Evolutionary conservation across 192 early-diverging fungal species (phyloP), one percentile per base, ranked within the genome.

Genomic region (Pilaira anomala): DNA sequence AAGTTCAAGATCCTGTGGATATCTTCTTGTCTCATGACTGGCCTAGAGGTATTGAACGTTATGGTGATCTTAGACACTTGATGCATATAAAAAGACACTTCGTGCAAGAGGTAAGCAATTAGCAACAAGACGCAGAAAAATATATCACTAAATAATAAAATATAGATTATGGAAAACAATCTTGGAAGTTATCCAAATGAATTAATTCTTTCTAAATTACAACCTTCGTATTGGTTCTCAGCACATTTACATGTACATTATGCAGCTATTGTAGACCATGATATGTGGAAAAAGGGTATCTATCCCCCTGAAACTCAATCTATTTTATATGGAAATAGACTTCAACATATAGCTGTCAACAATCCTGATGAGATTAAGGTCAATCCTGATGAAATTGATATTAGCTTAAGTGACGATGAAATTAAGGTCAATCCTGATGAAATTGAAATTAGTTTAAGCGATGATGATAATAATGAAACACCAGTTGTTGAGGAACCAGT

Each of bases 11-110:
- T 24, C 91, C 92, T 0, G 52, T 99, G 41, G 95, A 99, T 55
- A 80, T 97, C 18, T 91, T 99, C 53, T 62, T 97, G 0, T 93
- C 93, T 5, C 97, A 99, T 68, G 97, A 99, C 64, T 99, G 97
- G 97, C 97, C 97, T 1, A 78, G 83, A 46, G 86, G 85, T 8
- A 93, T 98, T 29, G 90, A 90, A 46, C 72, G 78, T 22, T 87
- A 87, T 69, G 97, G 97, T 2, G 74, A 98, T 72, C 69, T 79
- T 0, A 41, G 65, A 4, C 24, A 60, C 25, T 74, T 99, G 42
- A 62, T 96, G 21, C 60, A 72, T 3, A 69, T 30, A 3, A 98
- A 98, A 65, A 79, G 72, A n/a, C 92, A 82, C 72, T 90, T 98
- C 53, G 67, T 51, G 40, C 66, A 66, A 2, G 96, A 98, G 77